Evolutionary conservation across 2,329 filamentous ascomycete genomes (phyloP), one percentile per base, ranked within the genome.

Genomic region (Fusarium proliferatum): DNA sequence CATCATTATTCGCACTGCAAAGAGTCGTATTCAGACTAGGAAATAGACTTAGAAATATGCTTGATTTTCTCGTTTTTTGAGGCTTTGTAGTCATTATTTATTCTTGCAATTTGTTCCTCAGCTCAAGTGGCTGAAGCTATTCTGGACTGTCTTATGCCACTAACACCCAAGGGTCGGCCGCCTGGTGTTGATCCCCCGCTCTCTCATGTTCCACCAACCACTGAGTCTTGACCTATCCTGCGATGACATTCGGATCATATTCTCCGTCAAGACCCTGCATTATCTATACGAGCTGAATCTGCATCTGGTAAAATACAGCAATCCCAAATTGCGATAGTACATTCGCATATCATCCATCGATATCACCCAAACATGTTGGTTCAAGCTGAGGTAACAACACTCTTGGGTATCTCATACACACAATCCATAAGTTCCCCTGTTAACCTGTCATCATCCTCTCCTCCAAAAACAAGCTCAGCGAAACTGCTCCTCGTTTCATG

Each of bases 401-500:
- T 75, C 26, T 80, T 76, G 1, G 78, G 78, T 9, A 69, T 59
- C 43, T 76, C 74, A 49, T 75, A 75, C 2, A 82, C 76, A 38
- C 52, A 62, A 62, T 72, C 67, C 73, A 79, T 78, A 45, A 72
- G 64, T 53, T 67, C 48, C 33, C 60, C 57, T 45, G 81, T 58
- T 45, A 81, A 30, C 17, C 43, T 64, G 12, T 39, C 61, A 45
- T 77, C 74, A 38, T 79, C 75, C 52, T 79, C 68, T 3, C 61
- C 80, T 3, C 80, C 80, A 9, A 82, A 68, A 21, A 78, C 80
- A 9, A 82, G 72, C 59, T 81, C 79, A 13, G 73, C 79, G 39
- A 82, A 61, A 48, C 81, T 81, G 26, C 60, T 60, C 0, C 71
- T 66, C 19, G 61, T 74, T n/a, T 73, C 73, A 7, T 59, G 55